phyloP scores from a whole-genome alignment of 352 stramenopile species.

The Globisporangium middletonii region DNA sequence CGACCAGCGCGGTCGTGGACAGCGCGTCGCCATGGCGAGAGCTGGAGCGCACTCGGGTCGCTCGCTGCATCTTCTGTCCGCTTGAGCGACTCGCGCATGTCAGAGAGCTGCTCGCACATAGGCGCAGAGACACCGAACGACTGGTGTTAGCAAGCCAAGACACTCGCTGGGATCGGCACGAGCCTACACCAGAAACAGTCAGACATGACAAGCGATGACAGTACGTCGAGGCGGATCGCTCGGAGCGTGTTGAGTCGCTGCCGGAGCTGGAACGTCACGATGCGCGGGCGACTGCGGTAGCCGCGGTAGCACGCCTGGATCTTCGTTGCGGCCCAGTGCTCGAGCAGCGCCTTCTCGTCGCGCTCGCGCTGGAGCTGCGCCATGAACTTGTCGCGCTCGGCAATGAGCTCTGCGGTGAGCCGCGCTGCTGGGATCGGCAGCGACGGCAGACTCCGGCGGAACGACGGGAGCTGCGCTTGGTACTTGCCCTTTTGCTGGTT shows the following conservation, averaged over 20 bases:
- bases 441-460: slow-evolving; percentile 44
- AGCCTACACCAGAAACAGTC: too few species aligned
- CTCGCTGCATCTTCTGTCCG: neutral
- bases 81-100: slow-evolving; percentile 39
- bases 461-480: slow-evolving; percentile 39
- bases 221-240: slow-evolving; percentile 33
- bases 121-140: too few species aligned
- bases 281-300: slow-evolving; percentile 33
- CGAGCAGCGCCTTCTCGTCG: slow-evolving; percentile 35
- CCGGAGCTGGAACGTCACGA: slow-evolving; percentile 34
- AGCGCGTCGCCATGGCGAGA: slow-evolving; percentile 37
- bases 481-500: slow-evolving; percentile 27
- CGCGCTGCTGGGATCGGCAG: slow-evolving; percentile 39
- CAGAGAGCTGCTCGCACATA: slow-evolving; percentile 28
- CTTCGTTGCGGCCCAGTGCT: slow-evolving; percentile 55
- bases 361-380: slow-evolving; percentile 42
- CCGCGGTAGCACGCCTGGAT: slow-evolving; percentile 63
- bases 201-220: too few species aligned
- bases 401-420: slow-evolving; percentile 43
- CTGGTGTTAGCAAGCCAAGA: too few species aligned
- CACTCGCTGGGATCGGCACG: too few species aligned
- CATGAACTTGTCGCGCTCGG: slow-evolving; percentile 62
- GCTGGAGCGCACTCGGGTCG: neutral
- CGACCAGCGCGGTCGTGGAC: slow-evolving; percentile 32
- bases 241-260: slow-evolving; percentile 31